Conservation (phyloP, 805 yeast genomes). For the Sporopachydermia lactativora region DNA sequence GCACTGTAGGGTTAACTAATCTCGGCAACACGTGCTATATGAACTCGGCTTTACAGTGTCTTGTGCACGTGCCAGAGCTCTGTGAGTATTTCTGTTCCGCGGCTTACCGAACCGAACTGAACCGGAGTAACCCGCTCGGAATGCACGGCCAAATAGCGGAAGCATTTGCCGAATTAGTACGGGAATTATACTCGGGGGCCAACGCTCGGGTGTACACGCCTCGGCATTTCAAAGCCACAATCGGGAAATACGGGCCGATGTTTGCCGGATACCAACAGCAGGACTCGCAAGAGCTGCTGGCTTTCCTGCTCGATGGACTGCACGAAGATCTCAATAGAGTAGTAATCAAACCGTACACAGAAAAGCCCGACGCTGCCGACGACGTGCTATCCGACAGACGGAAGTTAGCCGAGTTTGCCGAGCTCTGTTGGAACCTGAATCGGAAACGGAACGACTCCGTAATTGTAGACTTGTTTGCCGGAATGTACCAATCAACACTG, state of each 20-base stretch:
- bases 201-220: conserved; percentile 36
- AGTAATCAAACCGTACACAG: conserved; percentile 68
- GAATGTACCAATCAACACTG: conserved; percentile 79
- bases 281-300: conserved; percentile 86
- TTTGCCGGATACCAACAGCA: conserved; percentile 80
- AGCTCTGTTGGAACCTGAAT: conserved; percentile 69
- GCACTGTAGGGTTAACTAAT: conserved; percentile 51
- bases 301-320: conserved; percentile 74
- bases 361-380: conserved; percentile 66
- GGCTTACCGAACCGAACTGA: conserved; percentile 50
- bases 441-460: conserved; percentile 72
- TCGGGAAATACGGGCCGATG: conserved; percentile 67
- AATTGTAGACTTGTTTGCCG: conserved; percentile 76
- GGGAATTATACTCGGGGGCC: conserved; percentile 33
- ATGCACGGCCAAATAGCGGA: conserved; percentile 69
- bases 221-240: conserved; percentile 57
- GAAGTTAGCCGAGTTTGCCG: conserved; percentile 50
- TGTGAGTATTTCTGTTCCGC: conserved; percentile 58
- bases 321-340: conserved; percentile 90
- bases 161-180: conserved; percentile 58
- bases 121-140: conserved; percentile 72
- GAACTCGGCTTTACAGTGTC: conserved; percentile 89
- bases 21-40: conserved; percentile 88
- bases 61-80: conserved; percentile 75
- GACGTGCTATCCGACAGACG: conserved; percentile 39